A percentile compares a stretch with the other conserved stretches of the same genome.
Conservation (phyloP, 2,329 filamentous ascomycete genomes). For the Aureobasidium sp. region DNA sequence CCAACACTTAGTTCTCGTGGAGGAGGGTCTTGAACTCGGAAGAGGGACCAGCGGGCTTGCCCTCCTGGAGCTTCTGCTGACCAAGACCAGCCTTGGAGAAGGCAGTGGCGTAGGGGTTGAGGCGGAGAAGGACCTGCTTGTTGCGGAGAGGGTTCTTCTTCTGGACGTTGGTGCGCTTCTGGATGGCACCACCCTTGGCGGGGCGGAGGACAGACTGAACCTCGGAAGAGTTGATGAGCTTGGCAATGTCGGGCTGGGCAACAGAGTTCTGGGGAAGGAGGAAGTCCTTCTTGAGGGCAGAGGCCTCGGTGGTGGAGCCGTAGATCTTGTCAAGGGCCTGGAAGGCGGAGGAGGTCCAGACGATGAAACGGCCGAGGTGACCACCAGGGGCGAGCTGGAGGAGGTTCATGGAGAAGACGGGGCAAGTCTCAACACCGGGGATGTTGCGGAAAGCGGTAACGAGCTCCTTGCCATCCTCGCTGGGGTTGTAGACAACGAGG, state of each 20-base stretch:
- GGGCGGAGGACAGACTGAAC: conserved; percentile 92
- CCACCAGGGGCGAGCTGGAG: conserved; percentile 98
- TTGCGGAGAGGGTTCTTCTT: conserved; percentile 99
- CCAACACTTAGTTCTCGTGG: conserved; percentile 40
- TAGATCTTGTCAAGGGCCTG: conserved; percentile 95
- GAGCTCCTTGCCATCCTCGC: conserved; percentile 90
- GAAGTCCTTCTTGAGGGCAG: conserved; percentile 98
- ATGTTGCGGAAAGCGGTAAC: conserved; percentile 97
- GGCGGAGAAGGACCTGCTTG: conserved; percentile 96
- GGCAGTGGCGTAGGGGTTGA: conserved; percentile 94
- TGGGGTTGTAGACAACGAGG: conserved; percentile 94
- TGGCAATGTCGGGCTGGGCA: conserved; percentile 87
- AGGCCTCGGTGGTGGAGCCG: conserved; percentile 82
- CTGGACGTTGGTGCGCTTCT: conserved; percentile 86
- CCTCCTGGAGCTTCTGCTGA: conserved; percentile 56
- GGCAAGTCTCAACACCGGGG: conserved; percentile 91
- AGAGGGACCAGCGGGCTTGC: conserved; percentile 53
- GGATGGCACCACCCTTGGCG: conserved; percentile 80
- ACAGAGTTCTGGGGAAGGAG: conserved; percentile 88
- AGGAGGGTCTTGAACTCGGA: conserved; percentile 45
- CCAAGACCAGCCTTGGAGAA: conserved; percentile 84
- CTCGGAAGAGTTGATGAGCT: conserved; percentile 98
- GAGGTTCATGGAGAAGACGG: conserved; percentile 92
- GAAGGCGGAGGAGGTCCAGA: conserved; percentile 98
- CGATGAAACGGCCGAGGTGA: conserved; percentile 96